Base-by-base conservation (phyloP, 208 protist genomes). In the Wallacemonas rigidus region DNA sequence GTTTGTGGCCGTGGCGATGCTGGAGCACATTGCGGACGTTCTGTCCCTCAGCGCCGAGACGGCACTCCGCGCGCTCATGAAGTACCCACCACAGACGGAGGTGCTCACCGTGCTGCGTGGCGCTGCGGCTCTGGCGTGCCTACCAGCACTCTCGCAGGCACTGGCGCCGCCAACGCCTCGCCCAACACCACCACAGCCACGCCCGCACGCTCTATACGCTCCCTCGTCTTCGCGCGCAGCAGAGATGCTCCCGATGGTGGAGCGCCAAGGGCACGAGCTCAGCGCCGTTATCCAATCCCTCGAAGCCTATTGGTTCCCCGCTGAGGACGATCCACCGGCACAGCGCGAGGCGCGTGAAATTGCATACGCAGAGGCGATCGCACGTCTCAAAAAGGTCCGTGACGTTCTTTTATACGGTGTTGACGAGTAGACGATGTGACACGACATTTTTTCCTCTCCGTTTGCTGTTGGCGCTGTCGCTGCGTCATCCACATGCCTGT, bases 351-450 rank as follows among this genome's bases (percentile, higher is more conserved):
- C 55, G 62, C 56, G 72, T 43, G 54, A 72, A 15, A 58, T 67
- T 38, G 70, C 67, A 2, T 91, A 92, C 53, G 58, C 87, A 1
- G 61, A 81, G 3, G 76, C 86, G 5, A 83, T 95, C 15, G 90
- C 90, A 14, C 79, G 91, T 63, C 74, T 97, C 38, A 94, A 97
- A 67, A 79, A 81, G 51, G 80, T 95, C 7, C 85, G 88, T 70
- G 91, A 94, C 54, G 84, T 87, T 53, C 64, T 94, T 8, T 76
- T 93, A 2, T 82, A 67, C 58, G 72, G 69, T 62, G 67, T 87
- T 45, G 75, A 73, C 56, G 74, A 85, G 38, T 85, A 67, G 69
- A 11, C 9, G 26, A 26, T 26, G 26, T 0, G 26, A 26, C 26
- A 26, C 0, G 26, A 26, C 26, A 26, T 26, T 26, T 26, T 26